Conservation (phyloP, 179 eudicot species). For the Gypsophila paniculata region DNA sequence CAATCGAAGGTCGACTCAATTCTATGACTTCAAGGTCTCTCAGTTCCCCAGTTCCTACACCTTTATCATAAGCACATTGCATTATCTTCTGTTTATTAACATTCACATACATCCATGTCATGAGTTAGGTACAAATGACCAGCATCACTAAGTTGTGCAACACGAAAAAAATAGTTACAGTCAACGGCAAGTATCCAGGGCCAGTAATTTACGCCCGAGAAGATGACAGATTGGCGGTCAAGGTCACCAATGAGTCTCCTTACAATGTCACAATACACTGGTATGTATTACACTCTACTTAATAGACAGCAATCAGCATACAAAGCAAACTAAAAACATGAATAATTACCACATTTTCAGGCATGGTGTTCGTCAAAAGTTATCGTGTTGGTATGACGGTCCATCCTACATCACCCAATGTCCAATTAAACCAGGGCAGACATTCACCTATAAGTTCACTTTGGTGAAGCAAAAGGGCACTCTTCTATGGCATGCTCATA, state of each 20-base stretch:
- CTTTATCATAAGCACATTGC: neutral
- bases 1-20: slow-evolving; percentile 39
- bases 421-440: slow-evolving; percentile 62
- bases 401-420: slow-evolving; percentile 66
- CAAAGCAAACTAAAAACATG: neutral
- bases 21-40: slow-evolving; percentile 58
- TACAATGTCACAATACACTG: slow-evolving; percentile 67
- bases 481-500: slow-evolving; percentile 70
- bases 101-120: neutral
- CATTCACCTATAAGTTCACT: slow-evolving; percentile 55
- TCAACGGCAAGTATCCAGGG: slow-evolving; percentile 63
- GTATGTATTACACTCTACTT: slow-evolving; percentile 26
- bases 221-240: slow-evolving; percentile 46
- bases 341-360: slow-evolving; percentile 21
- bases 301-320: neutral
- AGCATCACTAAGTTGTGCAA: slow-evolving; percentile 52
- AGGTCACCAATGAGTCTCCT: slow-evolving; percentile 52
- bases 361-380: slow-evolving; percentile 62
- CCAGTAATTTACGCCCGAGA: slow-evolving; percentile 63
- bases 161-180: slow-evolving; percentile 38
- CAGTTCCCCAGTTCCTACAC: neutral
- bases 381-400: slow-evolving; percentile 64
- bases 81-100: neutral
- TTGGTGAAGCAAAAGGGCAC: slow-evolving; percentile 60
- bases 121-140: slow-evolving; percentile 43